Percentiles rank a stretch among this genome's conserved stretches.
These are phyloP conservation scores for Crithidia bombi DNA, from an alignment of 208 protist genomes.

Conservation along the genomic window DNA sequence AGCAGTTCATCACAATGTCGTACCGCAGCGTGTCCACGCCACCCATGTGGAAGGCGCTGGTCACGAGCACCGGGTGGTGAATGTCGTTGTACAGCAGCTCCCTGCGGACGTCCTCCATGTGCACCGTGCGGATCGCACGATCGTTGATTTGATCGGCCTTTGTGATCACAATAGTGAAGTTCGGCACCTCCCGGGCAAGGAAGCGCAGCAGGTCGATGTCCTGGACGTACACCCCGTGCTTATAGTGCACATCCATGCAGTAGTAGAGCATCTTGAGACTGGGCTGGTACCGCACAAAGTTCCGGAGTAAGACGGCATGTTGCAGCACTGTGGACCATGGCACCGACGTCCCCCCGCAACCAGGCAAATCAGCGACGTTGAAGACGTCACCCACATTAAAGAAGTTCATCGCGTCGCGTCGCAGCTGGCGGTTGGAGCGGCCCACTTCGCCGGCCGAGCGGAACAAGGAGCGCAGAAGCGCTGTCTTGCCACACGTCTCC, in stretches of 20 bases:
- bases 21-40: constrained; percentile 88
- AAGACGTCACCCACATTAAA: constrained; percentile 88
- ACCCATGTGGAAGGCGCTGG: constrained; percentile 86
- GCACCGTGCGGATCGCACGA: constrained; percentile 23
- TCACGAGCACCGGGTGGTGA: constrained; percentile 82
- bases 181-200: constrained; percentile 80
- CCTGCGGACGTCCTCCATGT: constrained; percentile 74
- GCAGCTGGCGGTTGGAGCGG: constrained; percentile 72
- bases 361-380: constrained; percentile 83
- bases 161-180: constrained; percentile 91
- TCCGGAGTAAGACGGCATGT: constrained; percentile 83
- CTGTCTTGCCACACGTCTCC: constrained; percentile 71
- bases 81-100: constrained; percentile 86
- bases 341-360: constrained; percentile 83
- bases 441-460: constrained; percentile 67
- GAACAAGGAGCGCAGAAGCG: constrained; percentile 83
- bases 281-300: constrained; percentile 79
- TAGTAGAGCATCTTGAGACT: constrained; percentile 93
- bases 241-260: constrained; percentile 91
- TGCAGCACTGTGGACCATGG: constrained; percentile 84
- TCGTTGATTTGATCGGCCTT: constrained; percentile 84
- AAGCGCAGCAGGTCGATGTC: constrained; percentile 90
- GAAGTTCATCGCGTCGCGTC: constrained; percentile 88
- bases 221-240: constrained; percentile 83
- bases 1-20: constrained; percentile 90